Base-by-base conservation (phyloP, 2,329 filamentous ascomycete species). In the Colletotrichum acutatum region DNA sequence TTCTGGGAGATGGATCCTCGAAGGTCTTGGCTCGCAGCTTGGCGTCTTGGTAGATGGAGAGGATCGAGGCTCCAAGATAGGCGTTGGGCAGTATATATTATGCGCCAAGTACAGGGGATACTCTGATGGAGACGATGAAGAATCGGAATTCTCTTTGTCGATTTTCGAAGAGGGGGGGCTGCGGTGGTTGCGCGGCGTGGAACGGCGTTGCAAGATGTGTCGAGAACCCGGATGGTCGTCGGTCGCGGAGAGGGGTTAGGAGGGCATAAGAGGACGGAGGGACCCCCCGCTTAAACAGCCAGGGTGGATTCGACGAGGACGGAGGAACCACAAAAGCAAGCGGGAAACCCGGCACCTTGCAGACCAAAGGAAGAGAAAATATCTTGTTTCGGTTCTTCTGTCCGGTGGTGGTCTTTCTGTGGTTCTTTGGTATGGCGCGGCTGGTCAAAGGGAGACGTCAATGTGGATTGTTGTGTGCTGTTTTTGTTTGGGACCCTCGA, bases 1-100 rank as follows among this genome's bases (percentile, higher is more conserved):
- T 52, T 22, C 28, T 37, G 60, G 22, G 24, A 58, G 34, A 71
- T 66, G 61, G 61, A 42, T 58, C 56, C 61, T 66, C 32, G 54
- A 28, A 42, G 16, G 71, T 71, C 71, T 73, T 60, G 71, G 71
- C 60, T 73, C 37, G 61, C 71, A 61, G 71, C 71, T 71, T 71
- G 71, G 71, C 71, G 71, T 73, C 71, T 71, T 70, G 61, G 56
- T 65, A 61, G 11, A 60, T 19, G 22, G 16, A 30, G 49, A 46
- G 24, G 9, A 34, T 16, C 56, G 34, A 64, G 66, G 60, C 66
- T 65, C 56, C 7, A 7, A 46, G 46, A 61, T 54, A 63, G 70
- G 60, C 32, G 26, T 24, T 28, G 60, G 60, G 61, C 54, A 49
- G 66, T 66, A 70, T 73, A 73, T 73, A 73, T 66, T 63, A 57